Evolutionary conservation across 305 asterid genomes (phyloP), one percentile per base, ranked within the genome.

Genomic region (Withania somnifera): DNA sequence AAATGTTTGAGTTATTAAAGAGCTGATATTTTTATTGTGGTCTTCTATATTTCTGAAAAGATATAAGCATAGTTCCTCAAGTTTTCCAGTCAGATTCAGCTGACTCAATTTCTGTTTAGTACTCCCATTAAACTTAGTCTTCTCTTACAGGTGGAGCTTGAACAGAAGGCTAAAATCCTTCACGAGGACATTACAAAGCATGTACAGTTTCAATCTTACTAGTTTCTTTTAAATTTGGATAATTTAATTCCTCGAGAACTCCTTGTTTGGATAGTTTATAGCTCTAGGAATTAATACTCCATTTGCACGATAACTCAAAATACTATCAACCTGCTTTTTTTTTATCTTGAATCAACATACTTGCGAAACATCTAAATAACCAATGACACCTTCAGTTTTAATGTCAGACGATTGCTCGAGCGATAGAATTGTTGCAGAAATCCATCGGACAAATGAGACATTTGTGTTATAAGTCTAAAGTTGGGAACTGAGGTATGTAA

Each of bases 401-500:
- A 52, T 83, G 32, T 73, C 92, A 93, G 99, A 75, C 92, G 92
- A 92, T 96, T 90, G 68, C 26, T 53, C 88, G 81, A 87, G 91
- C 92, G 86, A 89, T 94, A 88, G 71, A 13, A 66, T 60, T 85
- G 85, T 78, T 93, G 93, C 84, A 79, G 71, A 69, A 26, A 15
- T 90, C 36, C 80, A 91, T 89, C 24, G 90, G 88, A 94, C 98
- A 83, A 91, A 92, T 85, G 99, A 92, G 85, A 93, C n/a, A n/a
- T n/a, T n/a, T n/a, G n/a, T n/a, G n/a, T n/a, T n/a, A n/a, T n/a
- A n/a, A n/a, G n/a, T n/a, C n/a, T n/a, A n/a, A n/a, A n/a, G n/a
- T n/a, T n/a, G n/a, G n/a, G n/a, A n/a, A n/a, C n/a, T n/a, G n/a
- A n/a, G n/a, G n/a, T n/a, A n/a, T n/a, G n/a, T n/a, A n/a, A n/a